Base-by-base conservation (phyloP, 2,329 filamentous ascomycete species). In the Ascosphaera aggregata region DNA sequence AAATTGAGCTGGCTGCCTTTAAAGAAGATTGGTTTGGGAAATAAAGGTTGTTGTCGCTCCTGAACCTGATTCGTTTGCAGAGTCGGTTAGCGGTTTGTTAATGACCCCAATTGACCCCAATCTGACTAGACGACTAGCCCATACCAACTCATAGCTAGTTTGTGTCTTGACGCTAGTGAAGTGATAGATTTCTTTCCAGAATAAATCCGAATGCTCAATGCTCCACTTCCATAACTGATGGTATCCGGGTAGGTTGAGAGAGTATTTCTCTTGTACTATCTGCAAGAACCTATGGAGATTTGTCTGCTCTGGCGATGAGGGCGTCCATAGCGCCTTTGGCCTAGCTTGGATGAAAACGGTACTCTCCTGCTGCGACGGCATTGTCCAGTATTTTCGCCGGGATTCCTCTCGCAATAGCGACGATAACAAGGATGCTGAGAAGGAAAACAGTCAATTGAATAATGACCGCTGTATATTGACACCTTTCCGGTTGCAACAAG, bases 11-110 rank as follows among this genome's bases (percentile, higher is more conserved):
- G 73, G 11, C 80, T 70, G 8, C 76, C 76, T 41, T 72, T 56
- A 55, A 94, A 95, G 64, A 93, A 95, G 43, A 74, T 63, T 5
- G 86, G 85, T 18, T 82, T 74, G 18, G 86, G 86, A 49, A 84
- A 95, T 67, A 95, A 79, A 36, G 71, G 64, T 4, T 73, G 67
- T 40, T 70, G 57, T 32, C 67, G 54, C 18, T 78, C 70, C 15
- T 93, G 62, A 34, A 81, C 76, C 75, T 85, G 49, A 13, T 30
- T 37, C n/a, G n/a, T n/a, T n/a, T 30, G 20, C 5, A 16, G 16
- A n/a, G 18, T 40, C 27, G 22, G 41, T 16, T 38, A 18, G 11
- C 2, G 16, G 11, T 24, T 7, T 24, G n/a, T n/a, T n/a, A n/a
- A n/a, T n/a, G n/a, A n/a, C 13, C 22, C 16, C 15, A 18, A 22